These are phyloP conservation scores for Amoeboaphelidium occidentale DNA, from an alignment of 371 early-diverging fungal species.

Conservation along the genomic window DNA sequence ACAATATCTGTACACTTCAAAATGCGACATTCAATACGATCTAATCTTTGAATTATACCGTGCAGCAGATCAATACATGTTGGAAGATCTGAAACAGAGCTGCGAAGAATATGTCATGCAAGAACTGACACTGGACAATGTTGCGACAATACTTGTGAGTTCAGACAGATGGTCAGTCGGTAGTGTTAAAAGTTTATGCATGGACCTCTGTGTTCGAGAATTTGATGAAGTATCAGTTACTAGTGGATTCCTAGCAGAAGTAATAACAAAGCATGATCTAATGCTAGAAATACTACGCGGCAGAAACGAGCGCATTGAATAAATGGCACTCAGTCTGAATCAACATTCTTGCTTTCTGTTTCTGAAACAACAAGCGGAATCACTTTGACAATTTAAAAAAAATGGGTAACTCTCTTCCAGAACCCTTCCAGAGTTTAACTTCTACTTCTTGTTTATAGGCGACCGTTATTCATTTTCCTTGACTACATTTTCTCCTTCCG, in stretches of 20 bases:
- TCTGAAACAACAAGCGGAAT: too few relatives aligned
- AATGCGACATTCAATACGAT: not conserved
- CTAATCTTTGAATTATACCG: not conserved
- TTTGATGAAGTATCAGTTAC: conserved; percentile 2
- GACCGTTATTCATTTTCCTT: conserved; percentile 76
- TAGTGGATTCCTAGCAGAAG: not conserved
- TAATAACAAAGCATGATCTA: conserved; percentile 1
- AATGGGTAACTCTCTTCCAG: too few relatives aligned
- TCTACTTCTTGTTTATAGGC: too few relatives aligned
- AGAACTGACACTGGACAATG: conserved; percentile 1
- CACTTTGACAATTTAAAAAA: too few relatives aligned
- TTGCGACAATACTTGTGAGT: not conserved
- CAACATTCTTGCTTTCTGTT: too few relatives aligned
- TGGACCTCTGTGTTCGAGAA: not conserved
- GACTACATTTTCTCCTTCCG: conserved; percentile 98
- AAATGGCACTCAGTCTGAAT: too few relatives aligned
- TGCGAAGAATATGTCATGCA: conserved; percentile 1
- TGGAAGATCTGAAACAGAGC: not conserved
- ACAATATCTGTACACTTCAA: not conserved
- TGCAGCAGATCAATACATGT: conserved; percentile 1
- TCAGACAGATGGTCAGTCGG: not conserved
- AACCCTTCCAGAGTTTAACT: too few relatives aligned
- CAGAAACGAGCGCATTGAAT: too few relatives aligned
- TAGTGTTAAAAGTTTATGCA: not conserved
- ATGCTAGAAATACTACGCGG: conserved; percentile 1